phyloP scores from a whole-genome alignment of 345 rosid genomes.

The Rhizophora mangle region DNA sequence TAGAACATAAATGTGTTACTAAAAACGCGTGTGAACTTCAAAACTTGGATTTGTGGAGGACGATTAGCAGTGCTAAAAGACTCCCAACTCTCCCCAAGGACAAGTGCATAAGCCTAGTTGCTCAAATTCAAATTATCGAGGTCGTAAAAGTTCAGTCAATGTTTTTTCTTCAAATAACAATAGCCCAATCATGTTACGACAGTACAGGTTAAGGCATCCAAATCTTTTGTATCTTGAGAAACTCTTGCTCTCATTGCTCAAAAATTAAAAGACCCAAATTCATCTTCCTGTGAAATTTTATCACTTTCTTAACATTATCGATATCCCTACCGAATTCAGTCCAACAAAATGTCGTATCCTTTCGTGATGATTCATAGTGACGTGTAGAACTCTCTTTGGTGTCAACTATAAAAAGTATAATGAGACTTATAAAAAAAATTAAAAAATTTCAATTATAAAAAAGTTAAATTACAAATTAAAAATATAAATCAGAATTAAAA shows the following conservation, averaged over 20 bases:
- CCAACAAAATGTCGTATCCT: background rate
- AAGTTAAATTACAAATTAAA: no score
- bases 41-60: background rate
- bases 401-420: no score
- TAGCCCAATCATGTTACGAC: background rate
- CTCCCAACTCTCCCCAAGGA: background rate
- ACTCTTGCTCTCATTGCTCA: background rate
- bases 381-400: no score
- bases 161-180: background rate
- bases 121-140: background rate
- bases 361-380: slow-evolving; percentile 8
- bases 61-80: slow-evolving; percentile 1
- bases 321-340: background rate
- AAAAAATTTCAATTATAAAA: no score
- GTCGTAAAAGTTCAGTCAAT: background rate
- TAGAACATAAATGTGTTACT: background rate
- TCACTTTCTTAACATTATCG: background rate
- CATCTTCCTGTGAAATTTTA: background rate
- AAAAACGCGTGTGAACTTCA: background rate
- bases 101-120: background rate
- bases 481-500: no score
- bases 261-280: background rate
- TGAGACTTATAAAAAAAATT: no score
- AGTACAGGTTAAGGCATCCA: background rate
- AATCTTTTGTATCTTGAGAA: background rate